Evolutionary conservation across 2,329 filamentous ascomycete genomes (phyloP).

Genomic region (Arthroderma sp.): DNA sequence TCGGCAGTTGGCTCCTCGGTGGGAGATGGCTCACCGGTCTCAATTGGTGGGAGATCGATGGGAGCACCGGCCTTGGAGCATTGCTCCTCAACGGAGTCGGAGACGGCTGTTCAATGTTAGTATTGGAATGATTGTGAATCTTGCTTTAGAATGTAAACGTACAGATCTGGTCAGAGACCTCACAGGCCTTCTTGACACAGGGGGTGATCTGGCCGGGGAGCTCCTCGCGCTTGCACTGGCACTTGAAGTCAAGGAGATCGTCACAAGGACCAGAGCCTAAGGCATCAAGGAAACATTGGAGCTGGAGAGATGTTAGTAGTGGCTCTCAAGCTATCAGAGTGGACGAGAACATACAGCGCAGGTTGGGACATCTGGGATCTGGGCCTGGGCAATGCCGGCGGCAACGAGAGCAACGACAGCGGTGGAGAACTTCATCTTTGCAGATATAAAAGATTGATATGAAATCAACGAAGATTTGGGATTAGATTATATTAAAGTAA

Average conservation of each 20-base stretch:
- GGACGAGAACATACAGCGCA: constrained; percentile 31
- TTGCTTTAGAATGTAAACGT: not conserved
- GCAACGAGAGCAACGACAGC: constrained; percentile 26
- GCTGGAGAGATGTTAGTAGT: constrained; percentile 17
- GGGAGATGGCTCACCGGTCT: constrained; percentile 6
- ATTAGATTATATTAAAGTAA: not conserved
- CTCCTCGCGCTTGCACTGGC: constrained; percentile 35
- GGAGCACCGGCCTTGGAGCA: constrained; percentile 26
- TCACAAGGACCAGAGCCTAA: constrained; percentile 33
- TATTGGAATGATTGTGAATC: not conserved
- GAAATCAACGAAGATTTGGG: constrained; percentile 5
- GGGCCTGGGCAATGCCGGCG: constrained; percentile 33
- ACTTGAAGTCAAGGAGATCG: constrained; percentile 35
- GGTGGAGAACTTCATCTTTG: constrained; percentile 23
- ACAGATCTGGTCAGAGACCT: constrained; percentile 3
- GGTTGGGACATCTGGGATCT: constrained; percentile 31
- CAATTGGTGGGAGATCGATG: constrained; percentile 23
- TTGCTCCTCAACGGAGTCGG: constrained; percentile 20
- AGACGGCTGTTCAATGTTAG: constrained; percentile 19
- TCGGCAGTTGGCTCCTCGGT: constrained; percentile 3
- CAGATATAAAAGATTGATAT: not conserved
- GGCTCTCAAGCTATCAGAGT: not conserved
- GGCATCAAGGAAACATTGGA: constrained; percentile 33
- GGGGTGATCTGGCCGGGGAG: constrained; percentile 32
- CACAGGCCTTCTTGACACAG: constrained; percentile 34